These are phyloP conservation scores for Fomitopsis pinicola DNA, from an alignment of 1,284 basidiomycete genomes.

Conservation along the genomic window DNA sequence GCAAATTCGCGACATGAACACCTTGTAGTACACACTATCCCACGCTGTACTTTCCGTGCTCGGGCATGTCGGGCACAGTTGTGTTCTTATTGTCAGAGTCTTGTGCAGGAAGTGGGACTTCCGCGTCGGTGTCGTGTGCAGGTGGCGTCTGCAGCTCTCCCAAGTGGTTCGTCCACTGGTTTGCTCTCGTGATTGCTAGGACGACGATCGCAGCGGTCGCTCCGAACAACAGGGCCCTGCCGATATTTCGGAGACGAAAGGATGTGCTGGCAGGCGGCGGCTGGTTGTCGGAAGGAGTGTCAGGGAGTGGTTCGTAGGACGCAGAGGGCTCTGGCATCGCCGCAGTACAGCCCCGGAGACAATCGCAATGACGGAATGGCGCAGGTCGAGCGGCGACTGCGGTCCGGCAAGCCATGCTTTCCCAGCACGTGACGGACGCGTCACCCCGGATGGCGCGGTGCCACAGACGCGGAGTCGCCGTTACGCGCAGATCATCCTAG, in stretches of 20 bases:
- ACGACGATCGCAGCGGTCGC: constrained; percentile 33
- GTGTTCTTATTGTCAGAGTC: not conserved
- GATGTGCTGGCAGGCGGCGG: constrained; percentile 7
- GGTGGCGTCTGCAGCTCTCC: constrained; percentile 14
- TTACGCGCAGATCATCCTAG: not conserved
- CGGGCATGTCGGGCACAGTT: constrained; percentile 23
- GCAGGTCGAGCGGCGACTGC: not conserved
- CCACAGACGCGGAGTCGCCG: not conserved
- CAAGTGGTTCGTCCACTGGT: constrained; percentile 34
- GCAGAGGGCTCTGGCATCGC: constrained; percentile 15
- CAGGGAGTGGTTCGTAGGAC: constrained; percentile 25
- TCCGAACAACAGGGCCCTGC: constrained; percentile 25
- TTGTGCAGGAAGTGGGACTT: not conserved
- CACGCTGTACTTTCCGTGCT: constrained; percentile 62
- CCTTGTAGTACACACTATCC: constrained; percentile 62
- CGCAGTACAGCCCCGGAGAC: not conserved
- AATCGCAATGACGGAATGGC: not conserved
- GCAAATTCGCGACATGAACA: constrained; percentile 4
- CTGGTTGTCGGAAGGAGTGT: constrained; percentile 7
- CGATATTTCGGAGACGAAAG: constrained; percentile 13
- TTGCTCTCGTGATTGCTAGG: constrained; percentile 40
- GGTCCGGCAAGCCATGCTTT: constrained; percentile 4
- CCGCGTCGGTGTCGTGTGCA: constrained; percentile 13
- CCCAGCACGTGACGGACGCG: constrained; percentile 7
- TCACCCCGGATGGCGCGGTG: not conserved